Evolutionary conservation across 164 flowering plant genomes (phyloP).

Genomic region (Santalum album): DNA sequence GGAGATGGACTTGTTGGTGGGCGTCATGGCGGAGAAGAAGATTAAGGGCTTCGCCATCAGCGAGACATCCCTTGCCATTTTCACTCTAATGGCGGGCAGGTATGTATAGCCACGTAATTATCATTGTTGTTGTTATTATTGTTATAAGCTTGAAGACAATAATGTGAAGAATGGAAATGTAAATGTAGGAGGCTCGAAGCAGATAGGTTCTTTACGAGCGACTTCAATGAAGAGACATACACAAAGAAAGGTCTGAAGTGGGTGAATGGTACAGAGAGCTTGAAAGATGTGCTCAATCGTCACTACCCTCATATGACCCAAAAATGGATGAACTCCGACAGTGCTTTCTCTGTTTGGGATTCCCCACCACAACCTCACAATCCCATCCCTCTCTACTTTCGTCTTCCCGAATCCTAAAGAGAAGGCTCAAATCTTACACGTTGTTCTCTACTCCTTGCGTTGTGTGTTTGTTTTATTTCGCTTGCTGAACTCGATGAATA

Average conservation of each 20-base stretch:
- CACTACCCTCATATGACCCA: not conserved
- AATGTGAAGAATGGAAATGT: not conserved
- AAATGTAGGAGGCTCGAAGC: conserved; percentile 3
- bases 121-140: too few species aligned
- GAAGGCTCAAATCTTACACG: too few species aligned
- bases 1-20: not conserved
- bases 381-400: not conserved
- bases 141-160: too few species aligned
- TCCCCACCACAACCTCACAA: not conserved
- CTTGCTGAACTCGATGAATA: too few species aligned
- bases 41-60: not conserved
- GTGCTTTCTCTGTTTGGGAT: conserved; percentile 2
- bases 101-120: not conserved
- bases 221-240: conserved; percentile 1
- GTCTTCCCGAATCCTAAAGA: too few species aligned
- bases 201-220: conserved; percentile 2
- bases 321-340: not conserved
- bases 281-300: not conserved
- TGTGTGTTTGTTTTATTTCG: too few species aligned
- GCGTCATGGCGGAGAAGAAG: not conserved
- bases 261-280: not conserved
- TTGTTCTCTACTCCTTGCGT: too few species aligned
- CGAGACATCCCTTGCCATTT: not conserved
- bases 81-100: not conserved
- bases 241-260: not conserved